Evolutionary conservation across 2,329 filamentous ascomycete genomes (phyloP), one percentile per base, ranked within the genome.

Genomic region (Fusarium dlaminii): DNA sequence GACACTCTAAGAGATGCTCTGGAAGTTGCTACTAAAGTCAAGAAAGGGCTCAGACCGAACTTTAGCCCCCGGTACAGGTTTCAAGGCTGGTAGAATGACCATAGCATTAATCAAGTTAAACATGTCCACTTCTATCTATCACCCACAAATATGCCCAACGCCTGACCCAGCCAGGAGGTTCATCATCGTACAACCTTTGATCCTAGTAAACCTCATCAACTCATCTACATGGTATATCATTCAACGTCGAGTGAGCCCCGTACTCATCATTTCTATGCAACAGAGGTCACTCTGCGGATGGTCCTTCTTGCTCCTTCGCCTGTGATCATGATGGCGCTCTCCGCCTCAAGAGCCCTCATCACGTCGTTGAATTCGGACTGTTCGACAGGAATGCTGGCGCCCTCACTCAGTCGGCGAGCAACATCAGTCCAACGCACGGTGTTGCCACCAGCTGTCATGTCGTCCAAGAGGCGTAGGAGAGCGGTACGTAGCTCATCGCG

Each of bases 261-360:
- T 30, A 29, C 46, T 27, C 40, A 45, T 54, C 39, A 42, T 39
- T 40, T 48, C 63, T 63, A 79, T 24, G 59, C 69, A 58, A 77
- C 63, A 11, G 70, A 64, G 49, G 87, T 93, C 49, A 97, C 90
- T 77, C 95, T 90, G 79, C 96, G 90, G 57, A 99, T 91, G 73
- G 85, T 94, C 84, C 92, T 94, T 83, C 96, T 91, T 24, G 92
- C 89, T 8, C 96, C 96, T 77, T 98, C 96, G 1, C 96, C 96
- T 39, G 88, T 87, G 24, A 98, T 87, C 83, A 93, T 93, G 65
- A 98, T 87, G 37, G 90, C 85, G 1, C 95, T 96, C 84, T 98
- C 96, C 73, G 92, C 90, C 86, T 99, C 96, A 67, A 98, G 84
- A 17, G 88, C 86, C 73, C 93, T 87, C 81, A 98, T 89, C 18